Evolutionary conservation across 139 green algal genomes (phyloP), one percentile per base, ranked within the genome.

Genomic region (Chlorella sp.): DNA sequence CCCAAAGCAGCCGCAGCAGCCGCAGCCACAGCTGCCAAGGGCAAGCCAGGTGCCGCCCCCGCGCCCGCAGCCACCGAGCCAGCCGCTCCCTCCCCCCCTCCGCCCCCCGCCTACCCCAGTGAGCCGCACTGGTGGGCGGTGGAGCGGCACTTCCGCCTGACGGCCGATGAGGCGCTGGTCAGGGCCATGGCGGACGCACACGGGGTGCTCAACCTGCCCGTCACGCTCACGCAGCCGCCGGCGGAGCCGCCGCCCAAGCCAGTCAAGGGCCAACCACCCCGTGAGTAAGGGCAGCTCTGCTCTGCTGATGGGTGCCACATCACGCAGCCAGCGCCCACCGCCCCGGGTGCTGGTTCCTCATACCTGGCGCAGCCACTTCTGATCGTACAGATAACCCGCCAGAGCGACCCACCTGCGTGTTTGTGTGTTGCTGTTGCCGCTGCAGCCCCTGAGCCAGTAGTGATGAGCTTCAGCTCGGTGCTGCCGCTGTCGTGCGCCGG

Each of bases 131-230:
- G 67, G 36, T 72, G 67, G 67, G 6, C 27, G n/a, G 17, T 59
- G 22, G 63, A 71, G 73, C 73, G 73, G 49, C 78, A 83, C 59
- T 62, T 69, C 1, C 74, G 74, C 55, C 30, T 83, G 62, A 64
- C 31, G 22, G 63, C 69, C 2, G 73, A 80, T 67, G 78, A 83
- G 69, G 63, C 70, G 22, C 35, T 69, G 2, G 73, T 80, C 35
- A 49, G 78, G 31, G 62, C 51, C 1, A 64, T 79, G 73, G 78
- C 73, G 5, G 64, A 49, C 29, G n/a, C 35, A 14, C 70, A 80
- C 31, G 78, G 62, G 17, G 31, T 59, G 49, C 33, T 83, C 69
- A 29, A 49, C 5, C 31, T 83, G 49, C 61, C 62, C 51, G 20
- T 79, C 26, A 35, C 36, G n/a, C 42, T 77, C 27, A 36, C 72